These are phyloP conservation scores for Linum tenue DNA, from an alignment of 345 rosid genomes.

Conservation along the genomic window DNA sequence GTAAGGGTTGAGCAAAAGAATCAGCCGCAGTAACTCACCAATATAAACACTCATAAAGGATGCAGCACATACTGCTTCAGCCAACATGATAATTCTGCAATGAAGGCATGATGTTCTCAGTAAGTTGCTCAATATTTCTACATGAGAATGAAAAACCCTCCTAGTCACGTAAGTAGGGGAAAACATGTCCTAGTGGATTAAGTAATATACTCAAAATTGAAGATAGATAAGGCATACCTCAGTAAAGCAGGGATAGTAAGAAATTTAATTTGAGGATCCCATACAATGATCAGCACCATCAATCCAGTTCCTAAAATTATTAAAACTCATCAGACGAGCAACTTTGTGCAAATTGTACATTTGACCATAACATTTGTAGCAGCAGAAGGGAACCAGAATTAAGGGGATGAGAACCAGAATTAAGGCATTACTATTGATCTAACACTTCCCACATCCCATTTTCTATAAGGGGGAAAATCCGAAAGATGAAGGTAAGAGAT, in stretches of 20 bases:
- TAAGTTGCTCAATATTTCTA: background rate
- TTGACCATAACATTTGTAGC: background rate
- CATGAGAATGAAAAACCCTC: background rate
- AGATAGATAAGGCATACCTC: constrained; percentile 37
- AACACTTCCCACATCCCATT: background rate
- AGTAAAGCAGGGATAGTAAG: constrained; percentile 55
- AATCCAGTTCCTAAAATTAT: constrained; percentile 64
- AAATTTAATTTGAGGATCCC: constrained; percentile 54
- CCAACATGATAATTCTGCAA: constrained; percentile 77
- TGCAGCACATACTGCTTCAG: constrained; percentile 72
- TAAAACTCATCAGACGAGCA: background rate
- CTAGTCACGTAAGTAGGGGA: background rate
- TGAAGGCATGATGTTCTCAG: background rate
- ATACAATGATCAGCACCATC: constrained; percentile 77
- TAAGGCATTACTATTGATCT: background rate
- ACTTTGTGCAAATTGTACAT: background rate
- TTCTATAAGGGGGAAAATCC: background rate
- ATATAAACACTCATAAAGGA: constrained; percentile 70
- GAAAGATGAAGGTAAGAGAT: background rate
- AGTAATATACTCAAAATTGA: background rate
- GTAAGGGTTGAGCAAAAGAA: background rate
- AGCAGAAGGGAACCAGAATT: background rate
- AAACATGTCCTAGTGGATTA: background rate
- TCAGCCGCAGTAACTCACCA: constrained; percentile 38
- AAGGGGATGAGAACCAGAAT: background rate